Percentiles rank a stretch among this genome's conserved stretches.
Conservation (phyloP, 306 rosid species). For the Medicago arabica region DNA sequence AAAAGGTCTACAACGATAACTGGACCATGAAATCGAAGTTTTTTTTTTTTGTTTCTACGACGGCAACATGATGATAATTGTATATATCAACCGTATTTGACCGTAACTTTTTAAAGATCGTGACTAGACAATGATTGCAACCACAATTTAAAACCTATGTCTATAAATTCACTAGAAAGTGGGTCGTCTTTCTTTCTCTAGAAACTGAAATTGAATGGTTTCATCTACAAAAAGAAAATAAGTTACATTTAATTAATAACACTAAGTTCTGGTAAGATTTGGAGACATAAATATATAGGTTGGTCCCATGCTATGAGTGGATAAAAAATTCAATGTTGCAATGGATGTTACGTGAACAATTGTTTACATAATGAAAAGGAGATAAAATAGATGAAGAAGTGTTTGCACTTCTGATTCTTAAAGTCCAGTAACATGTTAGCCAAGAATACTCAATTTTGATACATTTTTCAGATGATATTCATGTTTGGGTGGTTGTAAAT, state of each 20-base stretch:
- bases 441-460: constrained; percentile 8
- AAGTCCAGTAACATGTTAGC: constrained; percentile 17
- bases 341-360: neutral
- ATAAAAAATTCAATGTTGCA: constrained; percentile 10
- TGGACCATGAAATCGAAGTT: neutral
- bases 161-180: constrained; percentile 16
- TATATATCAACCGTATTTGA: neutral
- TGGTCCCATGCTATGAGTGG: constrained; percentile 2
- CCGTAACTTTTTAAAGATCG: neutral
- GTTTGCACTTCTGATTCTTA: constrained; percentile 3
- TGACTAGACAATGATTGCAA: neutral
- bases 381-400: neutral
- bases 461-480: constrained; percentile 26
- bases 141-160: neutral
- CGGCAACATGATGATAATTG: neutral
- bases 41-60: neutral
- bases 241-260: neutral
- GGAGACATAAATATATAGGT: constrained; percentile 29
- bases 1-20: neutral
- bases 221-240: neutral
- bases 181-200: neutral
- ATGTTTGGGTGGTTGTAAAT: constrained; percentile 34
- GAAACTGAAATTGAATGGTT: neutral
- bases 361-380: constrained; percentile 27
- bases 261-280: neutral